Evolutionary conservation across 345 rosid genomes (phyloP), one percentile per base, ranked within the genome.

Genomic region (Moricandia moricandioides): DNA sequence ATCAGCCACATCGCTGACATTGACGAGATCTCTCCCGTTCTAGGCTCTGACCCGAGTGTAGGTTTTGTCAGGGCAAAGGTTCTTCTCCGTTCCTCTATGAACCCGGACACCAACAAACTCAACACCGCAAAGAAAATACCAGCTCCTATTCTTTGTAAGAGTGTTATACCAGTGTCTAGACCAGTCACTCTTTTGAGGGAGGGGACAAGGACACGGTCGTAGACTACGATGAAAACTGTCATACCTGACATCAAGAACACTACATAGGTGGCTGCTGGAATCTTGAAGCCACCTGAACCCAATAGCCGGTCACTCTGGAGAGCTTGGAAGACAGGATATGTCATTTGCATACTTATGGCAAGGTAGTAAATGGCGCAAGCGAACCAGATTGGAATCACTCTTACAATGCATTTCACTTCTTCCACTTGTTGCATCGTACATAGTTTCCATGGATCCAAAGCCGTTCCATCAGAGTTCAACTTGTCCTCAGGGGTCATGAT

Each of bases 361-460:
- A 83, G 67, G 35, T 69, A 69, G 79, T 68, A 87, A 1, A 89
- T 18, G 26, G 82, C 70, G 9, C 84, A 66, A 2, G 91, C 78
- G 5, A 79, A 63, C 95, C 91, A 87, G 62, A 89, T 80, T 7
- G 91, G 91, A 16, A 87, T 69, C 77, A 87, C 82, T 78, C 88
- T 83, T 14, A 82, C 4, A 77, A 85, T 43, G 58, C 94, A 89
- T 69, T 89, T 89, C 77, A 76, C 80, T 85, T 89, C 91, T 67
- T 89, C 91, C 24, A 87, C 87, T 81, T 89, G 90, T 59, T 89
- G 91, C 72, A 85, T 37, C 47, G 90, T 83, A 71, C 90, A 86
- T 1, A 89, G 85, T 9, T 58, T 82, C 91, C 91, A 89, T 18
- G 91, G 90, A 26, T 86, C 75, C 0, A 56, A 62, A 6, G 89